Base-by-base conservation (phyloP, 2,329 filamentous ascomycete genomes). In the Calycina herbarum region DNA sequence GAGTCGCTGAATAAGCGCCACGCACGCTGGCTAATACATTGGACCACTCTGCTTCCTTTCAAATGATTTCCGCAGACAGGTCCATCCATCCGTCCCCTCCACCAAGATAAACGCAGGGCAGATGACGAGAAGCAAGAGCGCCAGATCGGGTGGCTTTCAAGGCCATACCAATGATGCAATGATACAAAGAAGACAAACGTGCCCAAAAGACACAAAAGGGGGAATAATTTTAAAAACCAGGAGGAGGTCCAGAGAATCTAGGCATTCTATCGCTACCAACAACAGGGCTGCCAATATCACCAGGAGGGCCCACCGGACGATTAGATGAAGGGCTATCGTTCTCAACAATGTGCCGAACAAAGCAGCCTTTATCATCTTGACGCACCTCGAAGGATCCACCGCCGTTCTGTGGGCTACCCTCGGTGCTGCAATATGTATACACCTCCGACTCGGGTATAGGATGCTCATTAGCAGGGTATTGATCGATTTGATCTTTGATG, bases 371-470 rank as follows among this genome's bases (percentile, higher is more conserved):
- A 5, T 61, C 68, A 64, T 74, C 71, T 60, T 67, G 62, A 20
- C 75, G 73, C 56, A 76, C 70, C n/a, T 91, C 87, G 74, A 99
- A 96, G 31, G 85, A 89, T n/a, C 95, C 95, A 57, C 94, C 94
- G 57, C 95, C 95, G 73, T 98, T 98, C 66, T 89, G 87, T 1
- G 81, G 76, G 73, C 90, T 96, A 65, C 95, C 95, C 76, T 97
- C 92, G 0, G 94, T 97, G 73, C 98, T 94, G 76, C 92, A 95
- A 66, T 71, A 91, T 65, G 91, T 88, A 48, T 94, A 83, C 72
- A 98, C 83, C 73, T 97, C 94, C 31, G 83, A 74, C 81, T 87
- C 77, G 69, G 82, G 77, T 81, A 86, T 72, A 2, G 76, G 72
- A 6, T 78, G 76, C 17, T 77, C 72, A 31, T 80, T 75, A 31